Evolutionary conservation across 495 filamentous ascomycete species (phyloP), one percentile per base, ranked within the genome.

Genomic region (Staphylotrichum longicolle): DNA sequence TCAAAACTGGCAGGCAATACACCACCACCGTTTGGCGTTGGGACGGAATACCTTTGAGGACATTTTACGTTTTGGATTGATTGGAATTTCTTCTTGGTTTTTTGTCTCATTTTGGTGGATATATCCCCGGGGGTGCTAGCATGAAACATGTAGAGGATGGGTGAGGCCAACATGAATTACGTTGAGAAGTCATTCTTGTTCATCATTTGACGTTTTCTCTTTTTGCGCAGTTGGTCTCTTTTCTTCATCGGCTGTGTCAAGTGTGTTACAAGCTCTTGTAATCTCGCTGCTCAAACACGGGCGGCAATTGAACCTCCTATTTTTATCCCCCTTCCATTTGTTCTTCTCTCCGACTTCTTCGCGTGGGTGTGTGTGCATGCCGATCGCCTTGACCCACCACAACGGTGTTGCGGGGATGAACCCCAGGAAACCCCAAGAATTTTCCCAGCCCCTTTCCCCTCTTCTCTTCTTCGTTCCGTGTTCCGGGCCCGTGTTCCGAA

Each of bases 11-110:
- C 37, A 49, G 34, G 50, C 3, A 33, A 49, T 55, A 40, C 42
- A 53, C 12, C 41, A 49, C 34, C 58, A 61, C 58, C 58, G 51
- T 54, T 61, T 33, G 58, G 58, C 50, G 58, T 61, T 61, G 50
- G 51, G 58, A 54, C 45, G 58, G 49, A 27, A 51, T 59, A 52
- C 57, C 57, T 60, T 53, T 45, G 48, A 45, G 49, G 41, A 33
- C 12, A 30, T 40, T 27, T 9, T 58, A 49, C 56, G 37, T 50
- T 58, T 50, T 50, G 45, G 56, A 46, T 57, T 47, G 12, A n/a
- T 20, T 49, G 20, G 20, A 27, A 27, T 39, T 39, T 39, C 37
- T 7, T 39, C 6, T 27, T 12, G 48, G 8, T 27, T 20, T 51
- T 44, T 15, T 34, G 10, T 54, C 42, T 48, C 44, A n/a, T 61